Evolutionary conservation across 176 grass and related monocot species (phyloP).

Genomic region (Aegilops bicornis): DNA sequence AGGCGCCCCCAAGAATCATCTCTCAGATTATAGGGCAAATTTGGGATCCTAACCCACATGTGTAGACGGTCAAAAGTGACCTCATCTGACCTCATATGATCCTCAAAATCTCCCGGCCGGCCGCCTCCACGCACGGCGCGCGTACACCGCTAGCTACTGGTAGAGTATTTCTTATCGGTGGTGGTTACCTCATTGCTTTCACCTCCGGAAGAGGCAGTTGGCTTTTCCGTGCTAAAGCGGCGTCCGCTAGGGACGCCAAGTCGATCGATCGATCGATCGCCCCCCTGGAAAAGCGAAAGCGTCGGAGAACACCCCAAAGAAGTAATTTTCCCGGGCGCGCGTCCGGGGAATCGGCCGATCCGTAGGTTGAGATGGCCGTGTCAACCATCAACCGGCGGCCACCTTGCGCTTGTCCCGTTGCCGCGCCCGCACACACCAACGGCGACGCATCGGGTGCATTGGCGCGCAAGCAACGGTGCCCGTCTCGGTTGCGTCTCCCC

Average conservation of each 20-base stretch:
- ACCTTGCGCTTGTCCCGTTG: constrained; percentile 41
- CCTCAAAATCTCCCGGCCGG: not conserved
- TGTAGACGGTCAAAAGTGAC: no score
- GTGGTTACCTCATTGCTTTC: constrained; percentile 53
- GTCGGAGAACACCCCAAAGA: not conserved
- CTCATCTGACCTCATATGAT: no score
- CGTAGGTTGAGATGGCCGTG: constrained; percentile 38
- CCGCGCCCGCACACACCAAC: not conserved
- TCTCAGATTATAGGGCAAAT: no score
- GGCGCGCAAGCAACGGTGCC: constrained; percentile 28
- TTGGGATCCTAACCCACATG: no score
- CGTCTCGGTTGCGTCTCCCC: not conserved
- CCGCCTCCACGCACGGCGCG: not conserved
- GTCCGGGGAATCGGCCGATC: not conserved
- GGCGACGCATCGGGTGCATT: not conserved
- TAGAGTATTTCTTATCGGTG: not conserved
- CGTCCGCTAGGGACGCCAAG: not conserved
- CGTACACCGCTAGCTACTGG: not conserved
- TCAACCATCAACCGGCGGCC: constrained; percentile 39
- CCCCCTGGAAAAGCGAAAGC: not conserved
- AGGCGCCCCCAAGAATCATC: no score
- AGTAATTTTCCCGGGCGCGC: not conserved
- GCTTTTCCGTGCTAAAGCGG: constrained; percentile 16
- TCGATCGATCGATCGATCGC: not conserved
- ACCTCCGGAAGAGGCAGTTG: constrained; percentile 11